A percentile compares a stretch with the other conserved stretches of the same genome.
These are phyloP conservation scores for Exophiala mesophila DNA, from an alignment of 2,329 filamentous ascomycete genomes.

Conservation along the genomic window DNA sequence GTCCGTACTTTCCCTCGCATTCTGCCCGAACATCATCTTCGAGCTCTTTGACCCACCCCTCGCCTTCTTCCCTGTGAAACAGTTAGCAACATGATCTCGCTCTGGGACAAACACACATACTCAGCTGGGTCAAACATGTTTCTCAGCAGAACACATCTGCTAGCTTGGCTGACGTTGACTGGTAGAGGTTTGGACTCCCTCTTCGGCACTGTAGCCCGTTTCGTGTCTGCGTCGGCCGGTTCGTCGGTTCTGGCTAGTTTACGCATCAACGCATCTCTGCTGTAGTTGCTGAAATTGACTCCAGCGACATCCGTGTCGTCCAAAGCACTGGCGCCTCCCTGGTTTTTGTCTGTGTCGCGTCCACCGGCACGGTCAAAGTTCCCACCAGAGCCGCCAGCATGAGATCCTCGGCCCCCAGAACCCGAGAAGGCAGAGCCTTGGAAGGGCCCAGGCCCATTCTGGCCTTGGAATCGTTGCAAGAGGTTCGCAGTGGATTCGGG, in stretches of 20 bases:
- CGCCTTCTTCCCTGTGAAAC: constrained; percentile 68
- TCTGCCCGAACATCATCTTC: constrained; percentile 90
- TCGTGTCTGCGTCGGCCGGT: constrained; percentile 58
- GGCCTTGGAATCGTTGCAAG: constrained; percentile 83
- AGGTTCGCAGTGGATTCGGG: constrained; percentile 91
- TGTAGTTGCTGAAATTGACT: constrained; percentile 99
- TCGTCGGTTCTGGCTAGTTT: constrained; percentile 97
- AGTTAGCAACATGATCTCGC: constrained; percentile 32
- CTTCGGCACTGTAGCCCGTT: constrained; percentile 70
- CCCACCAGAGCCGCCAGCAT: constrained; percentile 64
- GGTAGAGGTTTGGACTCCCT: constrained; percentile 73
- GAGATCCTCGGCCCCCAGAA: constrained; percentile 77
- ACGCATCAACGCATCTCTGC: constrained; percentile 95
- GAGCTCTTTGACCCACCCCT: constrained; percentile 85
- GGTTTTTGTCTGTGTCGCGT: constrained; percentile 80
- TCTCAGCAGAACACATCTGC: constrained; percentile 86
- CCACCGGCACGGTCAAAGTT: constrained; percentile 87
- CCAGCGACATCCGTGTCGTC: constrained; percentile 97
- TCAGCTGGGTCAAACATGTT: constrained; percentile 92
- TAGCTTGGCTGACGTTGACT: constrained; percentile 85
- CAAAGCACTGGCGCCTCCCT: constrained; percentile 84
- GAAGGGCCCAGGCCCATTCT: constrained; percentile 56
- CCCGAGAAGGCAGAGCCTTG: constrained; percentile 91
- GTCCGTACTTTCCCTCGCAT: constrained; percentile 92
- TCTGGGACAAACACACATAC: constrained; percentile 54